Evolutionary conservation across 2,329 filamentous ascomycete genomes (phyloP), one percentile per base, ranked within the genome.

Genomic region (Orbilia quercus): DNA sequence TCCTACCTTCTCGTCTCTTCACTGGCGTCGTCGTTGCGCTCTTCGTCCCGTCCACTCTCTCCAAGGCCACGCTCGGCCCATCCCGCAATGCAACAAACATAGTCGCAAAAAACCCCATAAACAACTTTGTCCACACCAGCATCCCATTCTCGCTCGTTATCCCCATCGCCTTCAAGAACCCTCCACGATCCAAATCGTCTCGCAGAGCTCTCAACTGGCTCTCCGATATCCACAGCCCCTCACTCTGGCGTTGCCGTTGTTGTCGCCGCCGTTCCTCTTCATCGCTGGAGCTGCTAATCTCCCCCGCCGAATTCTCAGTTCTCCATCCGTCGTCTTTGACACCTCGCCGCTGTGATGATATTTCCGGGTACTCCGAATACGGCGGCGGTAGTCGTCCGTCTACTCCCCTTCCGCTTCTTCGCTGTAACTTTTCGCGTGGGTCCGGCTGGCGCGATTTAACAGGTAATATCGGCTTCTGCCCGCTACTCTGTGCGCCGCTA

Each of bases 31-130:
- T 50, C 2, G 40, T 23, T 9, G 53, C 34, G 7, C 55, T 69
- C 36, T 64, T 63, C 16, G 44, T 45, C 14, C 51, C 51, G 31
- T 66, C 63, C 18, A 74, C 50, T 31, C 54, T 58, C 36, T 74
- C 70, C 55, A 74, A 54, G 11, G 70, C 70, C 18, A 69, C 70
- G 12, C 57, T 59, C 16, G 70, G 70, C 20, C 70, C 70, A 14
- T 74, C 63, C 38, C 57, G 69, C 34, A 74, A 25, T 5, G 55
- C 70, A 44, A 74, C 70, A 50, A 69, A 74, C 64, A 74, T 74
- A 3, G 70, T 64, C 4, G 62, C 63, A 40, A 74, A 44, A 16
- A 74, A 42, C 12, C 63, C 58, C 42, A 74, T 51, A 7, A 74
- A 58, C 3, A 74, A 22, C 44, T 63, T 69, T 7, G 70, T 74